Evolutionary conservation across 768 basidiomycete species (phyloP), one percentile per base, ranked within the genome.

Genomic region (Mycena chlorophos): DNA sequence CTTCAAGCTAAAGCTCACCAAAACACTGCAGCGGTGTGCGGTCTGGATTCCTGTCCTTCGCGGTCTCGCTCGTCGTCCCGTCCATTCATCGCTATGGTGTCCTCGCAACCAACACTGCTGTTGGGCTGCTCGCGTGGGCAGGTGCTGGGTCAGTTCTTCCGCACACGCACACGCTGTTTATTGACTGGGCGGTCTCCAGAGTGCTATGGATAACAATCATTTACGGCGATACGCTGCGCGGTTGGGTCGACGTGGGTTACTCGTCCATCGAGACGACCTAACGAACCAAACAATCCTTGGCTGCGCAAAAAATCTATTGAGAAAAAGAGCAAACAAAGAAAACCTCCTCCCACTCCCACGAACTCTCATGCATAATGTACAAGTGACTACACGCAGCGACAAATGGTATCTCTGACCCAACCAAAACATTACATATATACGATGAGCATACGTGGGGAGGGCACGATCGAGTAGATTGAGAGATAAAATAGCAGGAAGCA

Each of bases 141-240:
- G 82, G 79, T 31, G 76, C 75, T 54, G 63, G 64, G 81, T 81
- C 54, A 52, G 81, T 70, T 26, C 14, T 16, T 43, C 40, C 40
- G 6, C 49, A n/a, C 22, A 16, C 42, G 26, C 8, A 14, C 30
- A 23, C n/a, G 16, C 19, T 27, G 20, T 13, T 16, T n/a, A 12
- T 20, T 54, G 39, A 25, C 28, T 48, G 50, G 69, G 23, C n/a
- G 13, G 5, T 22, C 37, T 31, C 37, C 54, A 83, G 82, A 40
- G n/a, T 81, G 20, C 48, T 83, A 2, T 73, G 72, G 70, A 46
- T 75, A 38, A 77, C 76, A 10, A 77, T 84, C 52, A 67, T 65
- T 4, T 77, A 81, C 43, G 82, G 80, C 3, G 72, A 72, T 34
- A 64, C 65, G 25, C 74, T 84, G 75, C 71, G 81, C 3, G 74